Evolutionary conservation across 768 basidiomycete genomes (phyloP).

Genomic region (Rhodotorula sphaerocarpa): DNA sequence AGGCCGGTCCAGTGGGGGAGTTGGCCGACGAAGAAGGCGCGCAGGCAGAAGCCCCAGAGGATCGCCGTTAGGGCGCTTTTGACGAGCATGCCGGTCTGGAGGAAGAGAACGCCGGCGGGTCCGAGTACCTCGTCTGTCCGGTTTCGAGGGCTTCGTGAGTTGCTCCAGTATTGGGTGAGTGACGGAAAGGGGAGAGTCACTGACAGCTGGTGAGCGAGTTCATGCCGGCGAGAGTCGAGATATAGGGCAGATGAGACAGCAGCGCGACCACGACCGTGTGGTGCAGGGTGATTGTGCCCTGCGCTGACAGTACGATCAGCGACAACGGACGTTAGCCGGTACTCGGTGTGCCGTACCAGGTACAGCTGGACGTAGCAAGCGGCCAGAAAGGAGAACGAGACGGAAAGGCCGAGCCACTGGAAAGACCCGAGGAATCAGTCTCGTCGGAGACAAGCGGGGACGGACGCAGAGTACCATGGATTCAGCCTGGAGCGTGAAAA

Average conservation of each 20-base stretch:
- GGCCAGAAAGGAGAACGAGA: constrained; percentile 24
- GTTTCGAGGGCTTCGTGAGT: neutral
- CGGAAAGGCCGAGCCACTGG: constrained; percentile 22
- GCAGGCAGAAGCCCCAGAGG: constrained; percentile 24
- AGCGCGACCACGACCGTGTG: constrained; percentile 23
- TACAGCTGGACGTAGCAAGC: constrained; percentile 16
- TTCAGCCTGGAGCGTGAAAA: constrained; percentile 1
- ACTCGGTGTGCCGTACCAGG: constrained; percentile 16
- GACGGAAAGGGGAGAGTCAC: neutral
- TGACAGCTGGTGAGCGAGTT: constrained; percentile 23
- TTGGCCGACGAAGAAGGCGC: constrained; percentile 13
- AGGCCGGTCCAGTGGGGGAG: constrained; percentile 12
- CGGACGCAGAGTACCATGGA: constrained; percentile 14
- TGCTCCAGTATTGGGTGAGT: too few relatives aligned
- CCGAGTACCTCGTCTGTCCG: constrained; percentile 27
- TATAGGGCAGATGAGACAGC: constrained; percentile 19
- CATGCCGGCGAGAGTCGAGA: constrained; percentile 18
- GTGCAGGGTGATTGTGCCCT: constrained; percentile 25
- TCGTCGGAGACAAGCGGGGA: neutral
- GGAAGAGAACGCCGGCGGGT: constrained; percentile 14
- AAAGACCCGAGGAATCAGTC: neutral
- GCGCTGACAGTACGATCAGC: neutral
- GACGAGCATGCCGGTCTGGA: constrained; percentile 25
- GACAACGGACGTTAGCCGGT: neutral
- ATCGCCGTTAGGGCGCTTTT: constrained; percentile 15